Percentiles rank a stretch among this genome's conserved stretches.
Conservation (phyloP, 2,329 filamentous ascomycete genomes). For the Fusarium heterosporum region DNA sequence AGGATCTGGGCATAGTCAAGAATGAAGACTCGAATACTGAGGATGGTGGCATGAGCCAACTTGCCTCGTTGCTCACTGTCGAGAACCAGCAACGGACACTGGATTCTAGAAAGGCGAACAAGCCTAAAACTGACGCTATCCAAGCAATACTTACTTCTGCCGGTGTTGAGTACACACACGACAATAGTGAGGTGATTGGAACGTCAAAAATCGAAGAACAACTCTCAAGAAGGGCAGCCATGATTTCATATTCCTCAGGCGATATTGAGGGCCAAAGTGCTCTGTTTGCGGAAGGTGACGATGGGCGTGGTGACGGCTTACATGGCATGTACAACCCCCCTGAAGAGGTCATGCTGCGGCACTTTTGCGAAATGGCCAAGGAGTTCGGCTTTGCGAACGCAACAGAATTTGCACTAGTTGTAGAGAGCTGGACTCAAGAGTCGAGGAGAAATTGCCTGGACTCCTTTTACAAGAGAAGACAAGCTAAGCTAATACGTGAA, state of each 20-base stretch:
- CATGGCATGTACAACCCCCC: conserved; percentile 75
- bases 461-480: conserved; percentile 78
- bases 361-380: conserved; percentile 91
- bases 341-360: conserved; percentile 76
- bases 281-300: conserved; percentile 68
- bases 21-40: conserved; percentile 66
- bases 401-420: conserved; percentile 87
- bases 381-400: conserved; percentile 80
- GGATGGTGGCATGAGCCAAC: conserved; percentile 76
- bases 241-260: conserved; percentile 60
- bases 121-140: conserved; percentile 75
- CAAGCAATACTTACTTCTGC: conserved; percentile 89
- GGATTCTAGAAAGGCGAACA: conserved; percentile 52
- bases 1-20: conserved; percentile 57
- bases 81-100: conserved; percentile 59
- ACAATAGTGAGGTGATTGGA: conserved; percentile 95
- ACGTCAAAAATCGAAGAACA: conserved; percentile 91
- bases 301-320: conserved; percentile 48
- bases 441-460: conserved; percentile 83
- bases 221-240: conserved; percentile 80
- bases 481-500: conserved; percentile 60
- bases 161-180: conserved; percentile 94
- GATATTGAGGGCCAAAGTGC: conserved; percentile 63
- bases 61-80: conserved; percentile 67
- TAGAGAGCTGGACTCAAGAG: conserved; percentile 90